Base-by-base conservation (phyloP, 2,329 filamentous ascomycete species). In the Verticillium isaacii region DNA sequence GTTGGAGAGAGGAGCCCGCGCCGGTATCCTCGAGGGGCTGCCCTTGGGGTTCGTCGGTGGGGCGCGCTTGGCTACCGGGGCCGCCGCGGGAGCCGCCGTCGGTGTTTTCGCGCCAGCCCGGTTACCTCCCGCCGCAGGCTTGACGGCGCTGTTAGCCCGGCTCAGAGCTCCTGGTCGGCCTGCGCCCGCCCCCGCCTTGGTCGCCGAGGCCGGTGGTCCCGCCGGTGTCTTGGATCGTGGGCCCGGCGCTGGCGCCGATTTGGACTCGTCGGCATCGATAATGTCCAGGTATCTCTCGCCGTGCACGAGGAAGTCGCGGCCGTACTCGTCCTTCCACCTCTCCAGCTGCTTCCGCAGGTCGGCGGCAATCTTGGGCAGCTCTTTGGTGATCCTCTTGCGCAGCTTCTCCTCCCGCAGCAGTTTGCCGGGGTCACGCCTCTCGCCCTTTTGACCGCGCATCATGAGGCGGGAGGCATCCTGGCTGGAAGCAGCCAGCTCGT, bases 371-470 rank as follows among this genome's bases (percentile, higher is more conserved):
- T 96, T 98, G 61, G 95, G 95, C 34, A 99, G 81, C 72, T 99
- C 95, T 75, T 98, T 99, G 32, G 93, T 85, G 65, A 99, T 97
- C 62, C 93, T 86, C 85, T 99, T 99, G 63, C 64, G 88, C 92
- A 97, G 96, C 84, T 98, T 99, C 78, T 99, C 95, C 73, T 99
- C 95, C 34, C 95, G 86, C 59, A 99, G 82, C 17, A 99, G 83
- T 77, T 97, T 95, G 58, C 93, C 94, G 2, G 95, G 95, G 72
- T 99, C 95, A 65, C 96, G 91, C 75, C 89, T 92, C 78, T 98
- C 94, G 60, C 94, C 94, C 78, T 96, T 97, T 67, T 92, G 89
- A 2, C 93, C 93, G 64, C 94, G 92, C 69, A 88, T 86, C 89
- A 98, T 93, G 34, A 99, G 82, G 55, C 95, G 89, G 7, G 94